Conservation (phyloP, 768 basidiomycete species). For the Macrolepiota albuminosa region DNA sequence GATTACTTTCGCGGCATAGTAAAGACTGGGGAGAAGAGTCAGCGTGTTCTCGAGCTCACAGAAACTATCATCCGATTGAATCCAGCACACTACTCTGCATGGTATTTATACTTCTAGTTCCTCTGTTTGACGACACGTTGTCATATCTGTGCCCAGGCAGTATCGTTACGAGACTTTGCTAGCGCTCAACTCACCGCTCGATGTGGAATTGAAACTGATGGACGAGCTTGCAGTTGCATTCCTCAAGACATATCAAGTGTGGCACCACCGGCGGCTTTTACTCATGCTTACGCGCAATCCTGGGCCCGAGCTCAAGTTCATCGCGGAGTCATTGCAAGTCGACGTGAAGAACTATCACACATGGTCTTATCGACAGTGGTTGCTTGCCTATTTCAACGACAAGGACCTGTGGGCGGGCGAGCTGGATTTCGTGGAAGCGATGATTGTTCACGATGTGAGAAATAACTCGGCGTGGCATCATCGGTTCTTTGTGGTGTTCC, state of each 20-base stretch:
- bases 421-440: constrained; percentile 65
- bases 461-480: constrained; percentile 99
- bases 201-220: constrained; percentile 79
- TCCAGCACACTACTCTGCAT: constrained; percentile 96
- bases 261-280: constrained; percentile 86
- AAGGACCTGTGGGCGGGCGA: constrained; percentile 70
- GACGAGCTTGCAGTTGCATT: constrained; percentile 79
- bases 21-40: constrained; percentile 70
- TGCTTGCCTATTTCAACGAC: constrained; percentile 79
- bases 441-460: constrained; percentile 72
- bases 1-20: constrained; percentile 88
- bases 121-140: neutral
- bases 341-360: constrained; percentile 99
- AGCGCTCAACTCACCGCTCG: constrained; percentile 58
- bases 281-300: constrained; percentile 52
- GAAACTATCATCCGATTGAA: constrained; percentile 87
- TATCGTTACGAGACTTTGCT: constrained; percentile 89
- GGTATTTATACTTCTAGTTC: constrained; percentile 44
- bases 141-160: constrained; percentile 55
- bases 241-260: constrained; percentile 97
- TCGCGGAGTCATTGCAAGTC: constrained; percentile 59
- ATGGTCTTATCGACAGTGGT: constrained; percentile 97
- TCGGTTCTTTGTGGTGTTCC: constrained; percentile 84
- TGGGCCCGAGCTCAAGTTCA: constrained; percentile 73
- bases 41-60: constrained; percentile 81